These are phyloP conservation scores for Backusella australiensis DNA, from an alignment of 192 early-diverging fungal genomes.

Conservation along the genomic window DNA sequence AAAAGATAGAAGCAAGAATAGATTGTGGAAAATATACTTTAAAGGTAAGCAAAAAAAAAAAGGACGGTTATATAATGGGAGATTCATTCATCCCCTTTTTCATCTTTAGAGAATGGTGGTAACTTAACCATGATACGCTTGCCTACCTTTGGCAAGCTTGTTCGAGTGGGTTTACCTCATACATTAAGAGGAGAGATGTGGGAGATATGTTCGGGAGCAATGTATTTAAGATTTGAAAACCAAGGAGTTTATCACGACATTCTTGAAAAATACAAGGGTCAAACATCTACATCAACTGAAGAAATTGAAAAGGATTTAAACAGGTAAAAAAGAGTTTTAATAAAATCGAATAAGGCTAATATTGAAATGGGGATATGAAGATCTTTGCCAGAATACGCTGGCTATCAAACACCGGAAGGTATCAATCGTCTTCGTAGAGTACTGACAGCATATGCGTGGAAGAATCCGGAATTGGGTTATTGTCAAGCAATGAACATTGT, in stretches of 20 bases:
- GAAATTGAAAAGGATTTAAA: conserved; percentile 94
- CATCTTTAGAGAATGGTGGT: conserved; percentile 61
- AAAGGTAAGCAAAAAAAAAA: conserved; percentile 41
- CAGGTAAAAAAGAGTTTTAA: conserved; percentile 14
- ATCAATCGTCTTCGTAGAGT: conserved; percentile 93
- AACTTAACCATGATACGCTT: conserved; percentile 76
- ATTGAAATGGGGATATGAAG: conserved; percentile 43
- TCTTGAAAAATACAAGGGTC: conserved; percentile 56
- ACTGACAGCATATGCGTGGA: conserved; percentile 81
- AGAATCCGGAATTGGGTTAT: conserved; percentile 93
- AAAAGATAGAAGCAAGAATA: conserved; percentile 71
- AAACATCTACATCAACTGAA: conserved; percentile 69
- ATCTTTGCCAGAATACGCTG: conserved; percentile 91
- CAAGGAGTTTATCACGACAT: conserved; percentile 69
- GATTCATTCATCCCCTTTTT: neutral
- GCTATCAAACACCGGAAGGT: conserved; percentile 88
- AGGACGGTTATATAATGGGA: neutral
- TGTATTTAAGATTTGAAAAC: conserved; percentile 76
- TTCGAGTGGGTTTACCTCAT: conserved; percentile 83
- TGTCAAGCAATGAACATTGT: conserved; percentile 99
- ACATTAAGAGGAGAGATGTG: conserved; percentile 83
- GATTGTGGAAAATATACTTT: conserved; percentile 76
- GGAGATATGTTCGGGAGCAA: conserved; percentile 83
- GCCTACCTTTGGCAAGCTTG: conserved; percentile 78
- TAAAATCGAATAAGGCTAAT: neutral